A percentile compares a stretch with the other conserved stretches of the same genome.
phyloP scores from a whole-genome alignment of 176 grass and related monocot genomes.

The Rhynchospora breviuscula region DNA sequence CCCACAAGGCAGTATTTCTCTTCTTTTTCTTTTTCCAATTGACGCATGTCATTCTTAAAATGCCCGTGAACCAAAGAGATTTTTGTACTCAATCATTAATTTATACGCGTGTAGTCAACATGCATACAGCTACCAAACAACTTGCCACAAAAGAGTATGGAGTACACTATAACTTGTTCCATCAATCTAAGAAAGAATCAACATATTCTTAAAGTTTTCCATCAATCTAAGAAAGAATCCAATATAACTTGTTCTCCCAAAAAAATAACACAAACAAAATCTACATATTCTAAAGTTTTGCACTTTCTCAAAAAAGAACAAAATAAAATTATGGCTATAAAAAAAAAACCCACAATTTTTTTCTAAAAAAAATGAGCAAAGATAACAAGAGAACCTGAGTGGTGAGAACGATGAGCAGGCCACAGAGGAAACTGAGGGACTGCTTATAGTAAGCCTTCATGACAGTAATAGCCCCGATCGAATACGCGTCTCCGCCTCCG shows the following conservation, averaged over 20 bases:
- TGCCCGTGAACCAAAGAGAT: background rate
- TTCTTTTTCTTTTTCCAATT: background rate
- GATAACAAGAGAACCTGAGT: constrained; percentile 49
- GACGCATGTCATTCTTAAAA: background rate
- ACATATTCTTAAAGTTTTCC: no score
- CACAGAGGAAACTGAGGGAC: constrained; percentile 64
- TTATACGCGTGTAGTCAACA: constrained; percentile 9
- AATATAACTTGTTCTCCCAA: background rate
- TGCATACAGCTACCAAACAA: background rate
- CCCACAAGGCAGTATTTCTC: background rate
- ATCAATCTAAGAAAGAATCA: background rate
- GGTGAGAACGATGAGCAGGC: constrained; percentile 81
- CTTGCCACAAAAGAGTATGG: background rate
- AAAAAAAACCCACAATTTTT: background rate
- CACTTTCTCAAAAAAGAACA: background rate
- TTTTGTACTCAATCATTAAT: background rate
- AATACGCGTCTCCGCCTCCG: constrained; percentile 88
- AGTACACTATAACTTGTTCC: background rate
- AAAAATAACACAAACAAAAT: background rate
- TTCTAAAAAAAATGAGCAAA: background rate
- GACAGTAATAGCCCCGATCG: constrained; percentile 93
- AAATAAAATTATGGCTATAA: background rate
- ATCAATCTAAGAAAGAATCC: background rate
- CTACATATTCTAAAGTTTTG: background rate
- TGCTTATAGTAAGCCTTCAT: constrained; percentile 99